Conservation (phyloP, 2,329 filamentous ascomycete genomes). For the Alternaria viburni region DNA sequence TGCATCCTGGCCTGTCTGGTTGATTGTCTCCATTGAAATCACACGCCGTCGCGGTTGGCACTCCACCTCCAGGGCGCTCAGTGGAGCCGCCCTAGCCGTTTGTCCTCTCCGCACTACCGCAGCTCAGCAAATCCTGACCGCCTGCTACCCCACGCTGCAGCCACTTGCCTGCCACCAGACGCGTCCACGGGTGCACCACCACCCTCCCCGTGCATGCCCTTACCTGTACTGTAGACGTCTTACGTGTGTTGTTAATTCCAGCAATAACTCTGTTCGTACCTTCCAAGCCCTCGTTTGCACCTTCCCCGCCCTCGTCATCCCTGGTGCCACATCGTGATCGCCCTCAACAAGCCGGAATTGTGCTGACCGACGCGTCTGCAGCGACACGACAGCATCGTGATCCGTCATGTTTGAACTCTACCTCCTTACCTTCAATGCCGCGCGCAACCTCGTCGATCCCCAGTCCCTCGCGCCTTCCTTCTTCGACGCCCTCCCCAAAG, state of each 20-base stretch:
- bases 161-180: neutral
- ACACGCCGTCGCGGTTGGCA: constrained; percentile 19
- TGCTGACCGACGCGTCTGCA: constrained; percentile 29
- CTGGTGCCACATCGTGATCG: constrained; percentile 10
- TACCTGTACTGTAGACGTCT: neutral
- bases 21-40: constrained; percentile 29
- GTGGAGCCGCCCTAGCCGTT: constrained; percentile 15
- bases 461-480: constrained; percentile 75
- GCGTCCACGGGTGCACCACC: neutral
- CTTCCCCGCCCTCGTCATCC: neutral
- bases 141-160: constrained; percentile 9
- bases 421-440: constrained; percentile 90
- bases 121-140: constrained; percentile 16
- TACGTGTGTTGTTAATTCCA: neutral
- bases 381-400: constrained; percentile 4
- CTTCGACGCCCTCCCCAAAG: constrained; percentile 48
- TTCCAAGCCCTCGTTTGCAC: neutral
- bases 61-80: constrained; percentile 20
- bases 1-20: constrained; percentile 9
- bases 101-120: constrained; percentile 10
- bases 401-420: constrained; percentile 67
- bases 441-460: constrained; percentile 71
- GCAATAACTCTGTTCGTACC: neutral
- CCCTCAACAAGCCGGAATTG: constrained; percentile 13
- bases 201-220: neutral